Evolutionary conservation across 2,329 filamentous ascomycete genomes (phyloP).

Genomic region (Scedosporium boydii): DNA sequence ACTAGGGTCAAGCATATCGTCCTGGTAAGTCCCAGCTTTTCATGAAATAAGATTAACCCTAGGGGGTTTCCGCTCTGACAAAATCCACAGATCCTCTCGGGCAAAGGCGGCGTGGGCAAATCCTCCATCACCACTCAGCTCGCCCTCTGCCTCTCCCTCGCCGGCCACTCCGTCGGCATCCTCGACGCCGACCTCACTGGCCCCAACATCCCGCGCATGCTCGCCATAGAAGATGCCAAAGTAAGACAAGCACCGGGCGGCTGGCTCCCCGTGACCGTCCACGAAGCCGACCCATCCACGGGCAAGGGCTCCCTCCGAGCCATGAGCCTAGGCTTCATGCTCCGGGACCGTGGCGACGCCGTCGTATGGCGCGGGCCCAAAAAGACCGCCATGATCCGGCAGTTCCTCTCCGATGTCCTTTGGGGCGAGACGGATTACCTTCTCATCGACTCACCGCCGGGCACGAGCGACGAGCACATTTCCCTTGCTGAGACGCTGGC

Average conservation of each 20-base stretch:
- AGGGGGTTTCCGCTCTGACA: constrained; percentile 10
- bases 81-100: constrained; percentile 60
- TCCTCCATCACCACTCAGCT: constrained; percentile 96
- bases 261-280: constrained; percentile 84
- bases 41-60: background rate
- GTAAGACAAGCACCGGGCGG: constrained; percentile 86
- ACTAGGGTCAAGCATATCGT: constrained; percentile 65
- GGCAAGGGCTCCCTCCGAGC: constrained; percentile 60
- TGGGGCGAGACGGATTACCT: constrained; percentile 88
- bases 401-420: constrained; percentile 85
- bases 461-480: constrained; percentile 95
- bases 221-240: constrained; percentile 80
- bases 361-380: constrained; percentile 98
- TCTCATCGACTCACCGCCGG: constrained; percentile 90
- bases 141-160: constrained; percentile 75
- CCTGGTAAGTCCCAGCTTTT: constrained; percentile 42
- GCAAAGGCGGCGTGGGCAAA: constrained; percentile 97
- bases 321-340: constrained; percentile 89
- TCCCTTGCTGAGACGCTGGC: constrained; percentile 82
- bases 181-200: constrained; percentile 95
- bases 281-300: constrained; percentile 43
- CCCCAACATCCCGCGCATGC: constrained; percentile 90
- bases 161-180: constrained; percentile 84
- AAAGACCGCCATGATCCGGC: constrained; percentile 97
- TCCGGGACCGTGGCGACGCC: constrained; percentile 74